Evolutionary conservation across 345 rosid genomes (phyloP), one percentile per base, ranked within the genome.

Genomic region (Brassica juncea): DNA sequence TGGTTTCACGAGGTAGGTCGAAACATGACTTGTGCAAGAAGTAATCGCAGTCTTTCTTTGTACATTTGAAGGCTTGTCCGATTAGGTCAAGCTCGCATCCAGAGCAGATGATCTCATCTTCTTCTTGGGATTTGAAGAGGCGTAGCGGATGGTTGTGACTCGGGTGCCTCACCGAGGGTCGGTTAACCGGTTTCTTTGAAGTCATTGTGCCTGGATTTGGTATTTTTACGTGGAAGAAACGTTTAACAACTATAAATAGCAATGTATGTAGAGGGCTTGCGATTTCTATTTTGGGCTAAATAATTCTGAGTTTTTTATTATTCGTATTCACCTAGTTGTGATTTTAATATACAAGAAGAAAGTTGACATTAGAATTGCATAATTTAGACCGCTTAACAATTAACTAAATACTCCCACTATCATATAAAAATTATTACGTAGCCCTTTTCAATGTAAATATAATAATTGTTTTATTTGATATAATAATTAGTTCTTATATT

Each of bases 21-120:
- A 77, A 77, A 54, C 81, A 77, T 77, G 81, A 71, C 66, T 77
- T 77, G 81, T 77, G 81, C 21, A 77, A 55, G 44, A 71, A 34
- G 76, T 52, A 77, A 34, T 71, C 76, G 12, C 81, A 77, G 5
- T 77, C 76, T 2, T 75, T 71, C 57, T 77, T 77, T 0, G 28
- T 71, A 15, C 81, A 77, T 23, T 77, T 63, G 71, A 77, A 77
- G 30, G 76, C 76, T 62, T 63, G 76, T 54, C 76, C 80, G 21
- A 23, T 69, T 10, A 77, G 39, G 31, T 77, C 65, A 47, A 77
- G 75, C 42, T 70, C 75, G 57, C 80, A 62, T 19, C 80, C 80
- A 42, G 70, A 62, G 39, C 80, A 77, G 0, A 77, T 25, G 1
- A 9, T 12, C 12, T 77, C 80, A 32, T 77, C 37, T 21, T 14